phyloP scores from a whole-genome alignment of 2,329 filamentous ascomycete species.

The Penicillium sp. region DNA sequence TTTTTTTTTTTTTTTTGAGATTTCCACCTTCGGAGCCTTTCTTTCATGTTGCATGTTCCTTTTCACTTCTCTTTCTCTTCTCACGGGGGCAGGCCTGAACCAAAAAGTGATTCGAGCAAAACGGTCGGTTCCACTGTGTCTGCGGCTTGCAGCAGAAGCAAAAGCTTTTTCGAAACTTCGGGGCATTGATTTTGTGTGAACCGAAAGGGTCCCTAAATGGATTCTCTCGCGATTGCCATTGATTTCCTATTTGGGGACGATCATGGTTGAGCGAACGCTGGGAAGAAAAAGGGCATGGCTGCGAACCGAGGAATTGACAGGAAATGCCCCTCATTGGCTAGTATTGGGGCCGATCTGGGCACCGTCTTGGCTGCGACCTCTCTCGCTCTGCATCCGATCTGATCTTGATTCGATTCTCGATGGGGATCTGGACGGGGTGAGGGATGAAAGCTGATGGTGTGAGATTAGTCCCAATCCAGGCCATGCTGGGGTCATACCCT shows the following conservation, averaged over 20 bases:
- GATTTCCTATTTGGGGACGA: no score
- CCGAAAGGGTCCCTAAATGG: no score
- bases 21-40: no score
- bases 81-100: slow-evolving; percentile 13
- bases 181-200: no score
- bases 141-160: neutral
- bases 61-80: slow-evolving; percentile 1
- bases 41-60: neutral
- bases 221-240: no score
- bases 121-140: slow-evolving; percentile 2
- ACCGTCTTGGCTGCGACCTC: neutral
- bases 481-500: no score
- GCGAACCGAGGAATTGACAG: no score
- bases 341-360: neutral
- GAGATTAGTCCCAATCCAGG: neutral
- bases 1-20: neutral
- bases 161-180: neutral
- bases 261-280: no score
- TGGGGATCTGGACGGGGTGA: slow-evolving; percentile 6
- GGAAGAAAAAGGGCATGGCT: no score
- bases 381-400: neutral
- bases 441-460: neutral
- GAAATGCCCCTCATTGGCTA: no score
- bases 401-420: slow-evolving; percentile 6
- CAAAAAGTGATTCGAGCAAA: slow-evolving; percentile 17